Evolutionary conservation across 441 rosid species (phyloP).

Genomic region (Geranium incanum): DNA sequence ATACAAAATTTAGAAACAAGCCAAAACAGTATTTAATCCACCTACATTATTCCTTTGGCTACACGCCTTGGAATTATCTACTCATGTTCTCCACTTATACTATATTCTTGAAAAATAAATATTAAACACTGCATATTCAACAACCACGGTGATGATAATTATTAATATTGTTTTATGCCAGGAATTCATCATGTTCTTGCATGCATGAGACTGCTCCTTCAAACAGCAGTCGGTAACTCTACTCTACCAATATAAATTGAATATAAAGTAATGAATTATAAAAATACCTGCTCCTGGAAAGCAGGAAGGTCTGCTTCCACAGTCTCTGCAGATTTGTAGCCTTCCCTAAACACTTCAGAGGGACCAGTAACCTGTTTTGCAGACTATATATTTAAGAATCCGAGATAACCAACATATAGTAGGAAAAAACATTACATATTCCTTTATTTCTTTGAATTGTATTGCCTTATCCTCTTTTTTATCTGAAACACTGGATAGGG

Average conservation of each 20-base stretch:
- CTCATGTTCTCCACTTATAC: not conserved
- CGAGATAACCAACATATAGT: slow-evolving; percentile 12
- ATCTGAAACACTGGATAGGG: slow-evolving; percentile 23
- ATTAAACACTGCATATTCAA: not conserved
- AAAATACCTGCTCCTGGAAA: slow-evolving; percentile 64
- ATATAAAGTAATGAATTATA: slow-evolving; percentile 11
- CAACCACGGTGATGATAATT: not conserved
- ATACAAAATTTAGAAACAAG: slow-evolving; percentile 2
- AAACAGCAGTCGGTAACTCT: not conserved
- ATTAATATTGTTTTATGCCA: not conserved
- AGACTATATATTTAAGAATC: slow-evolving; percentile 23
- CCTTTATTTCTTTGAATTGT: slow-evolving; percentile 70
- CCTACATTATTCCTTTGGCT: no score
- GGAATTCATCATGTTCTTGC: not conserved
- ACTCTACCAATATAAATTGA: not conserved
- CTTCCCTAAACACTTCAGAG: slow-evolving; percentile 45
- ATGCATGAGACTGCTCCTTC: not conserved
- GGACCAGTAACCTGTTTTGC: slow-evolving; percentile 44
- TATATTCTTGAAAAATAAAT: not conserved
- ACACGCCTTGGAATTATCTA: not conserved
- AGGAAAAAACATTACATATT: slow-evolving; percentile 19
- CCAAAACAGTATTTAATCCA: not conserved
- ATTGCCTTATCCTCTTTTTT: slow-evolving; percentile 67
- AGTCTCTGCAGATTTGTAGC: slow-evolving; percentile 38
- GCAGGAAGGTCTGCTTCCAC: slow-evolving; percentile 76